These are phyloP conservation scores for Acmispon strigosus DNA, from an alignment of 306 rosid species.

Conservation along the genomic window DNA sequence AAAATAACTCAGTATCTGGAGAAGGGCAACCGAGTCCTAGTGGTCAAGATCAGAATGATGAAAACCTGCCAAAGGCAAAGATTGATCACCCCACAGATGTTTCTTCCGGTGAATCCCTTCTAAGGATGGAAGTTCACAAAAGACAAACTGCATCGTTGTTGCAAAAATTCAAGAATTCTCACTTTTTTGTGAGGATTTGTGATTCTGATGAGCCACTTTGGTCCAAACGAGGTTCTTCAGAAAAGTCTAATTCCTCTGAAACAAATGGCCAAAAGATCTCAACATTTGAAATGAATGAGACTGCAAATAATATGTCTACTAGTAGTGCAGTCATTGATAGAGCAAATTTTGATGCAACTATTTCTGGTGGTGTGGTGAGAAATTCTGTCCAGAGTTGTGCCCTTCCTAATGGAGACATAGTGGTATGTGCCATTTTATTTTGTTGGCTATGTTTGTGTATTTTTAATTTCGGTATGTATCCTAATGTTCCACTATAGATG, in stretches of 20 bases:
- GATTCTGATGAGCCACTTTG: slow-evolving; percentile 81
- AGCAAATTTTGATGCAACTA: slow-evolving; percentile 76
- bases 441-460: neutral
- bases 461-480: slow-evolving; percentile 9
- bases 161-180: slow-evolving; percentile 78
- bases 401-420: slow-evolving; percentile 90
- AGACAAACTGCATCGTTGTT: slow-evolving; percentile 67
- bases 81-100: slow-evolving; percentile 36
- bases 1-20: slow-evolving; percentile 26
- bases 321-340: slow-evolving; percentile 69
- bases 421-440: slow-evolving; percentile 68
- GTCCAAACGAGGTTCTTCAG: slow-evolving; percentile 56
- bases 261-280: slow-evolving; percentile 34
- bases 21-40: slow-evolving; percentile 36
- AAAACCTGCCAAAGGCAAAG: slow-evolving; percentile 13
- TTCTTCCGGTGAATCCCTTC: slow-evolving; percentile 72
- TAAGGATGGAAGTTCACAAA: slow-evolving; percentile 79
- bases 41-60: slow-evolving; percentile 42
- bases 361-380: slow-evolving; percentile 89
- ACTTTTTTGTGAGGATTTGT: slow-evolving; percentile 90
- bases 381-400: slow-evolving; percentile 77
- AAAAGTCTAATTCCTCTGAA: slow-evolving; percentile 36
- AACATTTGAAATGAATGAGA: slow-evolving; percentile 34
- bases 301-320: slow-evolving; percentile 31
- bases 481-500: neutral